Percentiles rank a stretch among this genome's conserved stretches.
Evolutionary conservation across 192 early-diverging fungal species (phyloP).

Genomic region (Piromyces finnis): DNA sequence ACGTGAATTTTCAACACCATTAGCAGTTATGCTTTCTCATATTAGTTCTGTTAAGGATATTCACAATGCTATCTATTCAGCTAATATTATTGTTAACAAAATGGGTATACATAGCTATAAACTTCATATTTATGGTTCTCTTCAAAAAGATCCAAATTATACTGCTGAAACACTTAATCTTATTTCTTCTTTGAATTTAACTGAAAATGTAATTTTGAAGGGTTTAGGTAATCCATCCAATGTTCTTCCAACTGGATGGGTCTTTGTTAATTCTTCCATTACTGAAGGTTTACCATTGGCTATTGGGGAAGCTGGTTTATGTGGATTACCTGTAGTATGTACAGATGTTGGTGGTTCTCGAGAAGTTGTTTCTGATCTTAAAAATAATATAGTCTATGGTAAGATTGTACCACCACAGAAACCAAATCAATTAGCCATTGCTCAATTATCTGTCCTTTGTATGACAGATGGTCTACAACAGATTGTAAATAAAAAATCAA

Average conservation of each 20-base stretch:
- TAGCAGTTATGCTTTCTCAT: conserved; percentile 23
- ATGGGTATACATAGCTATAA: conserved; percentile 14
- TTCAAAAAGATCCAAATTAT: conserved; percentile 18
- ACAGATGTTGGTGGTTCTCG: conserved; percentile 15
- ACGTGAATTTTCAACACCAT: conserved; percentile 5
- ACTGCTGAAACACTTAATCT: conserved; percentile 10
- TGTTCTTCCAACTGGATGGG: conserved; percentile 20
- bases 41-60: conserved; percentile 23
- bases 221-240: conserved; percentile 15
- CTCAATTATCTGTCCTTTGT: conserved; percentile 12
- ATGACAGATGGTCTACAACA: conserved; percentile 13
- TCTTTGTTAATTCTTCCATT: conserved; percentile 25
- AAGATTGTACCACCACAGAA: conserved; percentile 14
- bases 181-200: conserved; percentile 12
- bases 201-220: conserved; percentile 14
- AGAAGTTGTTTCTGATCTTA: conserved; percentile 10
- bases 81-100: conserved; percentile 18
- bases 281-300: conserved; percentile 16
- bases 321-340: conserved; percentile 14
- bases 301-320: conserved; percentile 13
- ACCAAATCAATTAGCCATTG: conserved; percentile 17
- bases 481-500: conserved; percentile 1
- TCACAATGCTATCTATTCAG: conserved; percentile 20
- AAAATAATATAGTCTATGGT: conserved; percentile 10
- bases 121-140: conserved; percentile 21